These are phyloP conservation scores for Nannizzia gypsea DNA, from an alignment of 2,329 filamentous ascomycete genomes.

Conservation along the genomic window DNA sequence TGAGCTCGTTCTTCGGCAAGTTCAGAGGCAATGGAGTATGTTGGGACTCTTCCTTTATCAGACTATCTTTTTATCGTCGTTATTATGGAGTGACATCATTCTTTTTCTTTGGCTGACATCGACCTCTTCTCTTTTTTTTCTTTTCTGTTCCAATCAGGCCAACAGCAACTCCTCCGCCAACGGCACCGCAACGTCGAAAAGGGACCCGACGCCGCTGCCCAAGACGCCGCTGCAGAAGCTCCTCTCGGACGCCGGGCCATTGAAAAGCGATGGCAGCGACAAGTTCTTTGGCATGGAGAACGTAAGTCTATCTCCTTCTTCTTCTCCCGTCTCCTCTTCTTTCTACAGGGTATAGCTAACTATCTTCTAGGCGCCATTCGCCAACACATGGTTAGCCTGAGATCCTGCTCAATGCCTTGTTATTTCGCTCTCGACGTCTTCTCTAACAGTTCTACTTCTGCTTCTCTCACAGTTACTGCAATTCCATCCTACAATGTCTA, in stretches of 20 bases:
- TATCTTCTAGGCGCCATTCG: slow-evolving; percentile 54
- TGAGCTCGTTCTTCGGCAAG: slow-evolving; percentile 32
- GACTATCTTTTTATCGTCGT: slow-evolving; percentile 9
- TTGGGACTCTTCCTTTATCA: slow-evolving; percentile 9
- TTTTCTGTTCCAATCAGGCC: slow-evolving; percentile 17
- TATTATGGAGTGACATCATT: no score
- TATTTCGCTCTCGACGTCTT: neutral
- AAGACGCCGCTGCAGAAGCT: slow-evolving; percentile 58
- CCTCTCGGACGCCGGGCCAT: slow-evolving; percentile 66
- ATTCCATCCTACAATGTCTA: slow-evolving; percentile 93
- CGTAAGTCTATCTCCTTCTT: slow-evolving; percentile 45
- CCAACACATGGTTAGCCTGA: slow-evolving; percentile 78
- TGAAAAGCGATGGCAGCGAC: slow-evolving; percentile 81
- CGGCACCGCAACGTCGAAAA: slow-evolving; percentile 42
- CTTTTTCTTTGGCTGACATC: no score
- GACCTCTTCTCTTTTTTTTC: neutral
- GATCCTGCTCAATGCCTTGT: no score
- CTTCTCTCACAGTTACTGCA: slow-evolving; percentile 71
- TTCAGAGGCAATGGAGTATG: slow-evolving; percentile 30
- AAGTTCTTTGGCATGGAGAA: slow-evolving; percentile 99
- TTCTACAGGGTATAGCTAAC: slow-evolving; percentile 16
- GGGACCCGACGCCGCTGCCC: slow-evolving; percentile 46
- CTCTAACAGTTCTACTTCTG: slow-evolving; percentile 9
- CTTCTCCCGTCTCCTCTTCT: neutral
- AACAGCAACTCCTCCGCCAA: slow-evolving; percentile 38